Percentiles rank a stretch among this genome's conserved stretches.
These are phyloP conservation scores for Didymella glomerata DNA, from an alignment of 2,329 filamentous ascomycete genomes.

Conservation along the genomic window DNA sequence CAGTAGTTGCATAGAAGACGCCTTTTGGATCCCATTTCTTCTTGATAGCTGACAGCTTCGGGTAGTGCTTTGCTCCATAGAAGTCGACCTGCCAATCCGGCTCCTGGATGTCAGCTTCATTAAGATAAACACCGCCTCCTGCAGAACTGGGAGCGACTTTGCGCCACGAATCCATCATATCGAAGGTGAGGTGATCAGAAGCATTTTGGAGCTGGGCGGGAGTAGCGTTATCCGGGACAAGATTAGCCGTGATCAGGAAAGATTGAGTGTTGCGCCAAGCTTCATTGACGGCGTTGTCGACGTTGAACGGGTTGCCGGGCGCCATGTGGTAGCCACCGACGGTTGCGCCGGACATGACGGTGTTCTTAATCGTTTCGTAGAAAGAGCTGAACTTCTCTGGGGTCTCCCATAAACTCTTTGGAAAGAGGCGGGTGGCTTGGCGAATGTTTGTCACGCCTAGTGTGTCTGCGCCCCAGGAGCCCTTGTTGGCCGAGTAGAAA, in stretches of 20 bases:
- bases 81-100: slow-evolving; percentile 40
- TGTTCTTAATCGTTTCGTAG: background rate
- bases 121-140: slow-evolving; percentile 37
- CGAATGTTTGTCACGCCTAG: background rate
- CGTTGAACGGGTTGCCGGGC: background rate
- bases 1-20: slow-evolving; percentile 39
- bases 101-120: slow-evolving; percentile 40
- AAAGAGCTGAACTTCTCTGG: background rate
- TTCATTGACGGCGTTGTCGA: background rate
- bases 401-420: background rate
- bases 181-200: background rate
- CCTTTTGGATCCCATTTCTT: slow-evolving; percentile 38
- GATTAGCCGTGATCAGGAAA: background rate
- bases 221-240: background rate
- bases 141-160: slow-evolving; percentile 28
- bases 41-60: slow-evolving; percentile 37
- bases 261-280: background rate
- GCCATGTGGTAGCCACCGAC: background rate
- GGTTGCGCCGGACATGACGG: background rate
- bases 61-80: slow-evolving; percentile 39
- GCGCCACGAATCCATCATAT: slow-evolving; percentile 30
- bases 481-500: background rate
- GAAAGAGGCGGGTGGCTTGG: background rate
- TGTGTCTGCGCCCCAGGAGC: background rate
- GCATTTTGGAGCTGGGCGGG: background rate